A percentile compares a stretch with the other conserved stretches of the same genome.
phyloP scores from a whole-genome alignment of 768 basidiomycete genomes.

The Pleurotus djamor region DNA sequence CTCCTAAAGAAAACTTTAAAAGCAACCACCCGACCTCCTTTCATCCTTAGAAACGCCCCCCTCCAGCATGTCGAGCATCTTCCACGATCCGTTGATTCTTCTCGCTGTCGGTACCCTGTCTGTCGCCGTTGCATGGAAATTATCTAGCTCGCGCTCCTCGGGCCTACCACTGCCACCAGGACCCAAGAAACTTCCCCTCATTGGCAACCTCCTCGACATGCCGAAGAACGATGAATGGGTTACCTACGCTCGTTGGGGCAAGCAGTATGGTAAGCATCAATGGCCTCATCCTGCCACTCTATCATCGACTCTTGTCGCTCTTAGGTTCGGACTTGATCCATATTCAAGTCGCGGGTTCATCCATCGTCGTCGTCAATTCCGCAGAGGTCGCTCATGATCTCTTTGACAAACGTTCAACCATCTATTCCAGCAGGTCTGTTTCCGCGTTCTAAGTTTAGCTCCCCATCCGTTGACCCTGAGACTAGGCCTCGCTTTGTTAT shows the following conservation, averaged over 20 bases:
- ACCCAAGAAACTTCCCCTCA: constrained; percentile 17
- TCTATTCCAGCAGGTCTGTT: constrained; percentile 18
- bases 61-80: not conserved
- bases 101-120: not conserved
- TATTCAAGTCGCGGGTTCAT: constrained; percentile 16
- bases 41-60: not conserved
- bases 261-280: constrained; percentile 13
- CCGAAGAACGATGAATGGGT: constrained; percentile 16
- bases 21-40: not conserved
- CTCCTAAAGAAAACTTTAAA: not conserved
- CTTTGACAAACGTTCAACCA: constrained; percentile 17
- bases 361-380: constrained; percentile 24
- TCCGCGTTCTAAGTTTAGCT: not conserved
- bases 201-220: constrained; percentile 21
- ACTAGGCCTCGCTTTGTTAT: constrained; percentile 24
- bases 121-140: not conserved
- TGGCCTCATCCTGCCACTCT: not conserved
- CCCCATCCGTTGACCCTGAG: constrained; percentile 11
- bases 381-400: constrained; percentile 18
- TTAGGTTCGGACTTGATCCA: constrained; percentile 18
- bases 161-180: constrained; percentile 21
- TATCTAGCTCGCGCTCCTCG: not conserved
- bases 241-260: constrained; percentile 19
- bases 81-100: not conserved
- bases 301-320: constrained; percentile 18